These are phyloP conservation scores for carrot (Daucus carota) DNA, from an alignment of 129 eudicot species.

Conservation along the genomic window DNA sequence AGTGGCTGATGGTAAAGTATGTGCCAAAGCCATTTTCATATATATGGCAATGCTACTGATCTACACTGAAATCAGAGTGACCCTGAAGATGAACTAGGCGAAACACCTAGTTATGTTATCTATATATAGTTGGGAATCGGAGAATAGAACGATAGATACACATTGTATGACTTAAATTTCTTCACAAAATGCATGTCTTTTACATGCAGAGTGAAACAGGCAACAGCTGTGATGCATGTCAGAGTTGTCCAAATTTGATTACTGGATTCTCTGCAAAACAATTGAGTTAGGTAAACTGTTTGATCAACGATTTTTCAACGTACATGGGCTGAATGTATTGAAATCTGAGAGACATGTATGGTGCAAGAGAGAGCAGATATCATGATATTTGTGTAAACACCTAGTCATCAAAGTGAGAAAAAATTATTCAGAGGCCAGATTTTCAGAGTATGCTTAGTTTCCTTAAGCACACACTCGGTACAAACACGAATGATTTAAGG, in stretches of 20 bases:
- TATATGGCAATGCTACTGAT: background rate
- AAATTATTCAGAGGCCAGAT: background rate
- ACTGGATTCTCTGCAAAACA: background rate
- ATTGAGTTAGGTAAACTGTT: background rate
- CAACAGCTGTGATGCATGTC: background rate
- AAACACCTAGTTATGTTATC: background rate
- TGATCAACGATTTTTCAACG: background rate
- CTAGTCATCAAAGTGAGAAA: background rate
- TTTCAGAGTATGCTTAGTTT: background rate
- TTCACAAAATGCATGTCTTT: background rate
- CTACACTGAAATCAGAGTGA: background rate
- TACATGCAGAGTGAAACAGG: background rate
- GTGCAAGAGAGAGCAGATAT: background rate
- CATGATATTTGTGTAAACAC: no score
- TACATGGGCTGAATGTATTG: background rate
- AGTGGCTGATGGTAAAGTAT: background rate
- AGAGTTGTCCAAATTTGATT: constrained; percentile 3
- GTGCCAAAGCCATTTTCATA: background rate
- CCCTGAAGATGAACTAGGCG: background rate
- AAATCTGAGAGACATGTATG: background rate
- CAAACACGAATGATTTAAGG: background rate
- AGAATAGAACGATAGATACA: background rate
- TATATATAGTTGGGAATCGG: constrained; percentile 7
- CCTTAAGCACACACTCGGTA: background rate
- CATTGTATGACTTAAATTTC: background rate